Base-by-base conservation (phyloP, 2,329 filamentous ascomycete species). In the Stagonosporopsis tanaceti region DNA sequence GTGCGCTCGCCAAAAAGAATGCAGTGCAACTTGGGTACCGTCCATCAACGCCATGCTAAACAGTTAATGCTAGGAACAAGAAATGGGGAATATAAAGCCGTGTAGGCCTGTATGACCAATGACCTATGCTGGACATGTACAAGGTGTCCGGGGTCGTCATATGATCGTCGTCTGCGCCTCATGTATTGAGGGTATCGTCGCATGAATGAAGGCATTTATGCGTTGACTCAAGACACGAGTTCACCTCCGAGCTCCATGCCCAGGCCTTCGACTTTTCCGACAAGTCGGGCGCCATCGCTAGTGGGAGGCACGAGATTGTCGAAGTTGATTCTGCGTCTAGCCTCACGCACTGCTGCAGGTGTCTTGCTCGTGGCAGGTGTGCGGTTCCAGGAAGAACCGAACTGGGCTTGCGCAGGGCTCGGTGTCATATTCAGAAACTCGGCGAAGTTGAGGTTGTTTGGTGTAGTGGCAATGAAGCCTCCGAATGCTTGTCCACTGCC, bases 341-440 rank as follows among this genome's bases (percentile, higher is more conserved):
- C 85, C 44, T 90, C 86, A 65, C 87, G 91, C 55, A 81, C 81
- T 27, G 86, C 83, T 11, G 87, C 78, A 11, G 92, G 93, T 0
- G 93, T 96, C 75, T 90, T 92, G 17, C 74, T 73, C 7, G 80
- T 78, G 15, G 79, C 80, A 17, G 86, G 86, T 32, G 86, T 88
- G 30, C 84, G 81, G 30, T 79, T 79, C 91, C 93, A 97, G 9
- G 88, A 85, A 24, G 55, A 53, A 40, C 50, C 56, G 66, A 88
- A 92, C 28, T 62, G 61, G 27, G 69, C 63, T 79, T 97, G 95
- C 25, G 92, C 95, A 20, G 95, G 95, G 71, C 92, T 97, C 0
- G 95, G 95, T 6, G 95, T 97, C 75, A 98, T 94, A 78, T 98
- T 97, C 73, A 98, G 89, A 78, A 97, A 99, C 74, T 99, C 95